Conservation (phyloP, 805 yeast genomes). For the Teunomyces lycoperdinae region DNA sequence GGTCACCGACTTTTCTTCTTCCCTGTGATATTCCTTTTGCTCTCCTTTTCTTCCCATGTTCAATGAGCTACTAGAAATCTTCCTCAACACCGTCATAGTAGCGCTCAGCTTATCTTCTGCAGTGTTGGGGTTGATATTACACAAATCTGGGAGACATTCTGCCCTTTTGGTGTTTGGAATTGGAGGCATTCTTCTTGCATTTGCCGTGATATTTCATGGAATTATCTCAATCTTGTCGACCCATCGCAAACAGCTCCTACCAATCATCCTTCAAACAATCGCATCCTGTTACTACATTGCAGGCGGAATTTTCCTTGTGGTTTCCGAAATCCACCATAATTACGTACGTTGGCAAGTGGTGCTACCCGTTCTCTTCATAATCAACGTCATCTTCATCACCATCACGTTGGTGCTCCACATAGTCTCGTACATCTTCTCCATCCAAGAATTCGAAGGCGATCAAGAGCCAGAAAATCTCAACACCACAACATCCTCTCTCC, state of each 20-base stretch:
- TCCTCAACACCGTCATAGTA: conserved; percentile 1
- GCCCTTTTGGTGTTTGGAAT: conserved; percentile 2
- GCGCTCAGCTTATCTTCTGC: not conserved
- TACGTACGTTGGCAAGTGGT: conserved; percentile 4
- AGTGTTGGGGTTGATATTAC: conserved; percentile 3
- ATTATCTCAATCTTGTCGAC: not conserved
- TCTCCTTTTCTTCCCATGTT: not conserved
- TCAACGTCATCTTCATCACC: conserved; percentile 5
- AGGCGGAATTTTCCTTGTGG: conserved; percentile 5
- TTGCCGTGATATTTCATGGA: not conserved
- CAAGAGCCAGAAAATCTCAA: not conserved
- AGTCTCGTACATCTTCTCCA: conserved; percentile 1
- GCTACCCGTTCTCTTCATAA: conserved; percentile 4
- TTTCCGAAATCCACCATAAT: conserved; percentile 1
- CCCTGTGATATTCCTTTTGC: not conserved
- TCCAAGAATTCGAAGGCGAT: not conserved
- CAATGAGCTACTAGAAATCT: conserved; percentile 1
- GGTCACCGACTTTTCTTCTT: not conserved
- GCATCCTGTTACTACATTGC: conserved; percentile 3
- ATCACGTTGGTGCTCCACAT: conserved; percentile 1
- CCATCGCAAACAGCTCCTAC: not conserved
- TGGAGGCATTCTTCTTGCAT: conserved; percentile 2
- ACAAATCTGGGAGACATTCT: not conserved
- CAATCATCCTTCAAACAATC: not conserved
- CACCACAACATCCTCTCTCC: not conserved